Conservation (phyloP, 352 stramenopile species). For the Phytophthora pisi region DNA sequence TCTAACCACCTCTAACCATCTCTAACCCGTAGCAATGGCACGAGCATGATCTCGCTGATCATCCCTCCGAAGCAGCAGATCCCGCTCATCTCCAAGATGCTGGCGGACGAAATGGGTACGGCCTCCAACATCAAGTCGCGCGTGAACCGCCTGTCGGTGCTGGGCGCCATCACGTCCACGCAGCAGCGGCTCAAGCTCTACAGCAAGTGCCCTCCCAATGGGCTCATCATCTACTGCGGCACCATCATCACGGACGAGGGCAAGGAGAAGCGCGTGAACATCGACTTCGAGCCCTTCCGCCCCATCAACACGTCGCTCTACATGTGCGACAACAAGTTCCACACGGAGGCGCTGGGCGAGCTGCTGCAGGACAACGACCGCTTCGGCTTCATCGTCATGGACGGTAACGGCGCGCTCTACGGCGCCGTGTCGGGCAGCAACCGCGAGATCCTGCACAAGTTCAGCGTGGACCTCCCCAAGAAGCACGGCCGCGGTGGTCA, state of each 20-base stretch:
- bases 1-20: not conserved
- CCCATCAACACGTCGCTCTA: conserved; percentile 99
- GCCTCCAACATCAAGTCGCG: conserved; percentile 99
- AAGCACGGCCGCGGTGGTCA: conserved; percentile 99
- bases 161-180: conserved; percentile 99
- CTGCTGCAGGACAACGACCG: conserved; percentile 99
- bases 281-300: conserved; percentile 99
- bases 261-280: conserved; percentile 99
- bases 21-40: conserved; percentile 92
- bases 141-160: conserved; percentile 98
- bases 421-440: conserved; percentile 96
- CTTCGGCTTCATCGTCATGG: conserved; percentile 99
- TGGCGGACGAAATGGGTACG: conserved; percentile 99
- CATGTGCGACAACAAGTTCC: conserved; percentile 99
- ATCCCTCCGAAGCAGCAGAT: conserved; percentile 99
- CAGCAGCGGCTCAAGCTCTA: conserved; percentile 99
- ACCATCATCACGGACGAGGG: conserved; percentile 99
- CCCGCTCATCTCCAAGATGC: conserved; percentile 97
- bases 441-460: conserved; percentile 95
- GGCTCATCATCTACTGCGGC: conserved; percentile 99
- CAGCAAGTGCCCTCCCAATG: conserved; percentile 96
- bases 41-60: conserved; percentile 99
- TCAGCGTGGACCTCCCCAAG: conserved; percentile 98
- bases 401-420: conserved; percentile 99
- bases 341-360: conserved; percentile 98